phyloP scores from a whole-genome alignment of 306 rosid genomes.

The barrel medic (Medicago truncatula) region DNA sequence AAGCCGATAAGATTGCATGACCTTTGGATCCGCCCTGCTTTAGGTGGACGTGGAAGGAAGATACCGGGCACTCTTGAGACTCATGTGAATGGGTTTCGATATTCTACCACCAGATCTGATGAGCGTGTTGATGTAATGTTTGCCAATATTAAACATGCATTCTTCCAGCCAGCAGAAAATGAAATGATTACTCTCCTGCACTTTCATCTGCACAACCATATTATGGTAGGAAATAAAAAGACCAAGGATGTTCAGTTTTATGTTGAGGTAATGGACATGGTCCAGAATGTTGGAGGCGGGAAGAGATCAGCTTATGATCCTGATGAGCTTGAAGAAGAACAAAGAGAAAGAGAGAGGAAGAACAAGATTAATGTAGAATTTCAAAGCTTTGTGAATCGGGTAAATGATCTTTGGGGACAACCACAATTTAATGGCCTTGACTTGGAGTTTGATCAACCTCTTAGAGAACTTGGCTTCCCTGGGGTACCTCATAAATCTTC shows the following conservation, averaged over 20 bases:
- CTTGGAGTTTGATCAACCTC: conserved; percentile 94
- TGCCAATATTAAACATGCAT: conserved; percentile 85
- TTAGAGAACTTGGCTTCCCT: conserved; percentile 95
- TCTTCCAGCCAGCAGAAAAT: conserved; percentile 97
- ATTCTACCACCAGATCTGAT: conserved; percentile 80
- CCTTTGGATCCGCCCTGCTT: conserved; percentile 92
- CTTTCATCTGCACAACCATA: conserved; percentile 92
- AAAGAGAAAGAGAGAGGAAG: conserved; percentile 91
- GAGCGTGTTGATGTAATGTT: conserved; percentile 89
- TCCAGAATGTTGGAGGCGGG: conserved; percentile 87
- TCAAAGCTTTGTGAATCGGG: conserved; percentile 87
- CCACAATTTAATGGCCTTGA: conserved; percentile 82
- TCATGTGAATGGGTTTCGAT: conserved; percentile 89
- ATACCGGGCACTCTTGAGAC: conserved; percentile 88
- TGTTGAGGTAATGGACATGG: conserved; percentile 93
- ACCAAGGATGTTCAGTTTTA: conserved; percentile 94
- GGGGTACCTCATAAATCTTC: conserved; percentile 95
- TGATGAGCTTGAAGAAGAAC: conserved; percentile 97
- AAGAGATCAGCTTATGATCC: conserved; percentile 95
- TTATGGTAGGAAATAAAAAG: conserved; percentile 95
- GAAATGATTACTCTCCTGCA: conserved; percentile 96
- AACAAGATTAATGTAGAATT: conserved; percentile 86
- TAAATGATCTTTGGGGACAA: conserved; percentile 94
- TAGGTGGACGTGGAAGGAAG: conserved; percentile 96
- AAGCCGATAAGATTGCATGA: conserved; percentile 84